Evolutionary conservation across 116 monocot species (phyloP).

Genomic region (Dioscorea cayenensis): DNA sequence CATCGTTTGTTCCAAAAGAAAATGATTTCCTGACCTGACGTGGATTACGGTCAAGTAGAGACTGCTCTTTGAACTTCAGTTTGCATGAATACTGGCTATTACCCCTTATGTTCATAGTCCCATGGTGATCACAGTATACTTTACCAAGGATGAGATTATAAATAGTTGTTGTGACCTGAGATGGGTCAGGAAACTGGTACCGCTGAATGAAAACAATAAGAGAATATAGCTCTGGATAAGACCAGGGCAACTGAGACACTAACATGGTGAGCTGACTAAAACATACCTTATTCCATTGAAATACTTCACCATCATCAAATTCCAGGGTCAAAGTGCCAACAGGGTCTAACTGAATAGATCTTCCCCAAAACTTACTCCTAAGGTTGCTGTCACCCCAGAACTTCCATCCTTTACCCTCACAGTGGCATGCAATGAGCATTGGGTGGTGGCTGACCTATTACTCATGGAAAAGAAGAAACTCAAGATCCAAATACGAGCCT

Average conservation of each 20-base stretch:
- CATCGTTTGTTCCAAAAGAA: background rate
- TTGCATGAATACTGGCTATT: constrained; percentile 70
- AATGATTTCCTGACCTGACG: constrained; percentile 42
- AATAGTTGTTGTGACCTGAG: constrained; percentile 85
- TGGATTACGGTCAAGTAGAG: constrained; percentile 80
- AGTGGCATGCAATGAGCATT: constrained; percentile 91
- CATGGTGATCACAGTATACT: constrained; percentile 90
- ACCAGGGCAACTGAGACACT: too few relatives aligned
- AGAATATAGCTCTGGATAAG: background rate
- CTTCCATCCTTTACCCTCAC: constrained; percentile 96
- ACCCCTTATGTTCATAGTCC: constrained; percentile 73
- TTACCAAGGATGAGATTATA: constrained; percentile 93
- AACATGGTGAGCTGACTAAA: background rate
- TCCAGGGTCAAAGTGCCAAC: constrained; percentile 82
- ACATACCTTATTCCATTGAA: constrained; percentile 88
- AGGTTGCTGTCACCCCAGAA: constrained; percentile 96
- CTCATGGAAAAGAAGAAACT: constrained; percentile 17
- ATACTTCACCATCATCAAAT: constrained; percentile 95
- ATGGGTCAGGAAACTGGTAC: background rate
- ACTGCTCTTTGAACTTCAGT: constrained; percentile 87
- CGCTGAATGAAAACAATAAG: background rate
- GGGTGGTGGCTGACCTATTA: constrained; percentile 95
- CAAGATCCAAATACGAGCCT: background rate
- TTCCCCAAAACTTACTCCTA: constrained; percentile 85
- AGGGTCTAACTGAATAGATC: constrained; percentile 89